Percentiles rank a stretch among this genome's conserved stretches.
These are phyloP conservation scores for Mediolabrus comicus DNA, from an alignment of 108 stramenopile species.

Conservation along the genomic window DNA sequence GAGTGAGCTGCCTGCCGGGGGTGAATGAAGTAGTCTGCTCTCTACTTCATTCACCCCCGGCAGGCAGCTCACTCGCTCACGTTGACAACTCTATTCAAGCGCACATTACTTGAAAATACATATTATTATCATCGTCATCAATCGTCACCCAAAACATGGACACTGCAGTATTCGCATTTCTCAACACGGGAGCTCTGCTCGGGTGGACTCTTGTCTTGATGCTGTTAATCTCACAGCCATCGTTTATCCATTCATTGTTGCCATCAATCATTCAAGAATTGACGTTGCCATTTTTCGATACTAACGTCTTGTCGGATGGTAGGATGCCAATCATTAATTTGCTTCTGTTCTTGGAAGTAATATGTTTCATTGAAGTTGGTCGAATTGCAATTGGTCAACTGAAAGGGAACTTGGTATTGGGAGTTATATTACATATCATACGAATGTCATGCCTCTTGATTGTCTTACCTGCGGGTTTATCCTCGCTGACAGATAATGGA, in stretches of 20 bases:
- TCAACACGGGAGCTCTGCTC: conserved; percentile 23
- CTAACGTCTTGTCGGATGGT: neutral
- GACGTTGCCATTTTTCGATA: conserved; percentile 4
- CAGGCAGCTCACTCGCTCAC: too few species aligned
- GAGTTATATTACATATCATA: conserved; percentile 41
- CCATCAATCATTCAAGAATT: conserved; percentile 4
- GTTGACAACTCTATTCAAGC: too few species aligned
- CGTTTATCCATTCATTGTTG: neutral
- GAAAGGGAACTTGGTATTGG: conserved; percentile 46
- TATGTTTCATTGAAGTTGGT: conserved; percentile 52
- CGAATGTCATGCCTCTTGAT: conserved; percentile 35
- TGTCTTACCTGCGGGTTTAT: conserved; percentile 22
- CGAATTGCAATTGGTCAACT: conserved; percentile 49
- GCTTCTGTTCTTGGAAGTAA: conserved; percentile 34
- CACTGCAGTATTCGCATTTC: conserved; percentile 21
- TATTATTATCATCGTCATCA: conserved; percentile 1
- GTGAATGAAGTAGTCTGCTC: neutral
- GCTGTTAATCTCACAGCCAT: conserved; percentile 6
- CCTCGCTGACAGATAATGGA: neutral
- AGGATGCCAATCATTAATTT: conserved; percentile 7
- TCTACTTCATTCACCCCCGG: neutral
- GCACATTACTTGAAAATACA: too few species aligned
- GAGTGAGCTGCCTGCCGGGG: too few species aligned
- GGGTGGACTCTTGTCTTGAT: conserved; percentile 30
- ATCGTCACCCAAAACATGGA: conserved; percentile 4